Evolutionary conservation across 176 grass and related monocot genomes (phyloP).

Genomic region (sorghum (Sorghum bicolor)): Sorghum_bicolor_NCBIv3 NC_012875.2:56737001-56737500

Average conservation of each 20-base stretch:
- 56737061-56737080: background rate
- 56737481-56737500: background rate
- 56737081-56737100: conserved; percentile 2
- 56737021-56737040: background rate
- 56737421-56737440: background rate
- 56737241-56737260: background rate
- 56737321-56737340: background rate
- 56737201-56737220: background rate
- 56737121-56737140: background rate
- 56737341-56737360: background rate
- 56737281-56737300: background rate
- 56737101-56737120: background rate
- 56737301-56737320: background rate
- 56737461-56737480: background rate
- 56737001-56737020: conserved; percentile 18
- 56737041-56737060: background rate
- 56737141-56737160: background rate
- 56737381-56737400: background rate
- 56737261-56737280: background rate
- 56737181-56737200: background rate
- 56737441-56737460: background rate
- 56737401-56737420: background rate
- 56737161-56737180: background rate
- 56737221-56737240: background rate
- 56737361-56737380: background rate